phyloP scores from a whole-genome alignment of 257 asterid genomes.

The Thymus mandschuricus region DNA sequence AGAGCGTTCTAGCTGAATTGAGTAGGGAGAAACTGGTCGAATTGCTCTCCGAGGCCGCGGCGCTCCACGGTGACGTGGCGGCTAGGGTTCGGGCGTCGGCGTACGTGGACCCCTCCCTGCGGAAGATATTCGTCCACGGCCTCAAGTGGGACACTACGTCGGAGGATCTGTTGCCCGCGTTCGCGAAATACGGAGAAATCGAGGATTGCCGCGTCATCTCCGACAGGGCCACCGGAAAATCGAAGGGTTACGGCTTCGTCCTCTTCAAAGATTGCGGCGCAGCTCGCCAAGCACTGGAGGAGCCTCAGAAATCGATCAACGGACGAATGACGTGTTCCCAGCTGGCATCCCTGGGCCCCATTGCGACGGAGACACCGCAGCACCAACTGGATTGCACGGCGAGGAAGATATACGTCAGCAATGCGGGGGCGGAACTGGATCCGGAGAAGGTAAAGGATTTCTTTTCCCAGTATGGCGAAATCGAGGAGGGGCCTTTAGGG shows the following conservation, averaged over 20 bases:
- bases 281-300: conserved; percentile 27
- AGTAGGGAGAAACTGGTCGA: conserved; percentile 14
- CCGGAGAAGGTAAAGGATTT: conserved; percentile 21
- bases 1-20: conserved; percentile 2
- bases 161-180: conserved; percentile 20
- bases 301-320: conserved; percentile 26
- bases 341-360: conserved; percentile 13
- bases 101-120: conserved; percentile 21
- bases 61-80: conserved; percentile 30
- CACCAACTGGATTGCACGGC: conserved; percentile 15
- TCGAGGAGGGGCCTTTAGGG: conserved; percentile 33
- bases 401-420: conserved; percentile 28
- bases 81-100: conserved; percentile 29
- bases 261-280: conserved; percentile 22
- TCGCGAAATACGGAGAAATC: conserved; percentile 23
- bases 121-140: conserved; percentile 32
- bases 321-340: conserved; percentile 22
- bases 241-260: conserved; percentile 25
- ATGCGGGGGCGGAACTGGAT: conserved; percentile 28
- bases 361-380: neutral
- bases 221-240: conserved; percentile 5
- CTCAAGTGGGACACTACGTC: conserved; percentile 21
- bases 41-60: conserved; percentile 27
- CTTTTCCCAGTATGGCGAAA: conserved; percentile 27
- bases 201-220: conserved; percentile 29